phyloP scores from a whole-genome alignment of 306 rosid species.

The Vigna unguiculata region DNA sequence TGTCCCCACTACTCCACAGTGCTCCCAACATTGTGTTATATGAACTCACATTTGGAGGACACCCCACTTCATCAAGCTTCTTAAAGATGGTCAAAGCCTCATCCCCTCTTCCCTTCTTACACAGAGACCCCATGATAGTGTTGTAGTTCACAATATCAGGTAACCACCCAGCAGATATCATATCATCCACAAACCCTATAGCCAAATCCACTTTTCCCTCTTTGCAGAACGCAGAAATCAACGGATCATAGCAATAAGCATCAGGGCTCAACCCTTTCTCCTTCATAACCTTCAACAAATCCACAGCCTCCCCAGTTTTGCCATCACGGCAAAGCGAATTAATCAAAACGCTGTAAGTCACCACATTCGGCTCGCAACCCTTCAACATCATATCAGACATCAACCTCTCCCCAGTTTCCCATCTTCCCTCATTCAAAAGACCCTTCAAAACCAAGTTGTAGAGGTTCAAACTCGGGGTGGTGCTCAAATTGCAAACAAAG shows the following conservation, averaged over 20 bases:
- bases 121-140: constrained; percentile 72
- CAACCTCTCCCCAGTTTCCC: constrained; percentile 72
- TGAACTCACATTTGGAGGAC: constrained; percentile 84
- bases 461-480: constrained; percentile 64
- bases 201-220: constrained; percentile 76
- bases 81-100: constrained; percentile 73
- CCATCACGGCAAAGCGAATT: constrained; percentile 72
- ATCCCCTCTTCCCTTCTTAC: constrained; percentile 73
- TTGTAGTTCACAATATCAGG: constrained; percentile 86
- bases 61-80: constrained; percentile 74
- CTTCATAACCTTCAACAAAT: constrained; percentile 77
- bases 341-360: constrained; percentile 73
- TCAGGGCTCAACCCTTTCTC: constrained; percentile 77
- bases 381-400: constrained; percentile 61
- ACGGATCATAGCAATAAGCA: constrained; percentile 81
- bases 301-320: constrained; percentile 68
- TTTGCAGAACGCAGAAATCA: constrained; percentile 77
- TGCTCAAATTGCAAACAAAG: constrained; percentile 54
- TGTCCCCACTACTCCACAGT: constrained; percentile 75
- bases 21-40: constrained; percentile 88
- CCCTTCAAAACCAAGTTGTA: constrained; percentile 72
- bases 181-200: constrained; percentile 63
- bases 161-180: constrained; percentile 82
- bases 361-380: constrained; percentile 73
- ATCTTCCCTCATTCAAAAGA: constrained; percentile 65